These are phyloP conservation scores for Wakefieldia striispora DNA, from an alignment of 768 basidiomycete species.

Conservation along the genomic window DNA sequence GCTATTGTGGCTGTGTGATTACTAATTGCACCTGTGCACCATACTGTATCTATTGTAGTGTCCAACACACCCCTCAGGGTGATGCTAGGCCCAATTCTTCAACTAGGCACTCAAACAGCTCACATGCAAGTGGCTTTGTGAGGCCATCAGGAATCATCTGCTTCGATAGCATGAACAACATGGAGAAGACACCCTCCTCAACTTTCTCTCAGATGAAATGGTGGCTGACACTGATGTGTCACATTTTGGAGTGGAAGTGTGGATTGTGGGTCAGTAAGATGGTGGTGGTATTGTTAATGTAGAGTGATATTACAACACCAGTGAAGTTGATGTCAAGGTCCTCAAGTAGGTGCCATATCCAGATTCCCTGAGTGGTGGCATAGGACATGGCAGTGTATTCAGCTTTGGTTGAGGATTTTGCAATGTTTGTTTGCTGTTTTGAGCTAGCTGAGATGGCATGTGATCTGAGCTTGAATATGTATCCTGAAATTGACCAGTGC, in stretches of 20 bases:
- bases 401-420: constrained; percentile 37
- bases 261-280: constrained; percentile 36
- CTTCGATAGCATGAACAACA: constrained; percentile 31
- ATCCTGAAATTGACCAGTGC: no score
- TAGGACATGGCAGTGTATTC: constrained; percentile 36
- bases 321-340: no score
- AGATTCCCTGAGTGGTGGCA: constrained; percentile 13
- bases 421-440: constrained; percentile 32
- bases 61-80: no score
- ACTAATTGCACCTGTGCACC: no score
- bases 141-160: constrained; percentile 40
- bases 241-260: constrained; percentile 34
- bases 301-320: background rate
- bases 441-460: constrained; percentile 26
- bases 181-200: constrained; percentile 18
- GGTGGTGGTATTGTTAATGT: constrained; percentile 37
- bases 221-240: constrained; percentile 43
- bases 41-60: no score
- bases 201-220: constrained; percentile 39
- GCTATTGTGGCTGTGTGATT: no score
- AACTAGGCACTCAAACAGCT: no score
- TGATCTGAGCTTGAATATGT: no score
- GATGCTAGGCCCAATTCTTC: no score
- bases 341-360: constrained; percentile 8
- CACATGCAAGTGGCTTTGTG: constrained; percentile 35